Evolutionary conservation across 192 early-diverging fungal genomes (phyloP).

Genomic region (Gonapodya sp.): DNA sequence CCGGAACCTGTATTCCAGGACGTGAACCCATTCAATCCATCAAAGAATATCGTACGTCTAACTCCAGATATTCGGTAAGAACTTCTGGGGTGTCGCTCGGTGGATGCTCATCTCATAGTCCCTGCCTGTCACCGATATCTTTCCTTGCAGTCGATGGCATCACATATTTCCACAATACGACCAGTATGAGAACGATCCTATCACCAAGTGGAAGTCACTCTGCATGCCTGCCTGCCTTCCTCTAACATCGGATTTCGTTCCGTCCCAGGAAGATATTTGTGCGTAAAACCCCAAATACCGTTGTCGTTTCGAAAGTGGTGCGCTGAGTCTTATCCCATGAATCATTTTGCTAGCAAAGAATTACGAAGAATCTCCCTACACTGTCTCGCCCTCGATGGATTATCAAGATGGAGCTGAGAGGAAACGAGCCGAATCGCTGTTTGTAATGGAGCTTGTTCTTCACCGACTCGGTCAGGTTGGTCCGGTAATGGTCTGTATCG

Average conservation of each 20-base stretch:
- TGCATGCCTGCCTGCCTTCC: slow-evolving; percentile 90
- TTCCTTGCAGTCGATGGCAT: slow-evolving; percentile 65
- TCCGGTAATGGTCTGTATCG: slow-evolving; percentile 60
- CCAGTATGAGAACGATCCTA: slow-evolving; percentile 39
- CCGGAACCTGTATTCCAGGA: slow-evolving; percentile 15
- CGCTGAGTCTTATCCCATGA: neutral
- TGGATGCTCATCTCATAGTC: too few species aligned
- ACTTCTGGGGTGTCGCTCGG: too few species aligned
- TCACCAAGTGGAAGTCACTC: slow-evolving; percentile 79
- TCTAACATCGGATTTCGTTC: slow-evolving; percentile 79
- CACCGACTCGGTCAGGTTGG: slow-evolving; percentile 90
- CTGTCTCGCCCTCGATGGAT: slow-evolving; percentile 45
- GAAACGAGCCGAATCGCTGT: slow-evolving; percentile 1
- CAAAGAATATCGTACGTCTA: slow-evolving; percentile 21
- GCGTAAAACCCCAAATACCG: slow-evolving; percentile 7
- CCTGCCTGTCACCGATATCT: neutral
- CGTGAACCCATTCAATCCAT: slow-evolving; percentile 21
- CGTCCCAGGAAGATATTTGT: slow-evolving; percentile 54
- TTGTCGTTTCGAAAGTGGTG: neutral
- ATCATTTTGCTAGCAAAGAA: slow-evolving; percentile 11
- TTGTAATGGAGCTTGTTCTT: slow-evolving; percentile 60
- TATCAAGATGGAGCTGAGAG: slow-evolving; percentile 18
- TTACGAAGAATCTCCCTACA: slow-evolving; percentile 74
- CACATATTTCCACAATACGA: slow-evolving; percentile 65
- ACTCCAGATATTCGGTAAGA: slow-evolving; percentile 1